Base-by-base conservation (phyloP, 768 basidiomycete genomes). In the Polyporus arcularius region DNA sequence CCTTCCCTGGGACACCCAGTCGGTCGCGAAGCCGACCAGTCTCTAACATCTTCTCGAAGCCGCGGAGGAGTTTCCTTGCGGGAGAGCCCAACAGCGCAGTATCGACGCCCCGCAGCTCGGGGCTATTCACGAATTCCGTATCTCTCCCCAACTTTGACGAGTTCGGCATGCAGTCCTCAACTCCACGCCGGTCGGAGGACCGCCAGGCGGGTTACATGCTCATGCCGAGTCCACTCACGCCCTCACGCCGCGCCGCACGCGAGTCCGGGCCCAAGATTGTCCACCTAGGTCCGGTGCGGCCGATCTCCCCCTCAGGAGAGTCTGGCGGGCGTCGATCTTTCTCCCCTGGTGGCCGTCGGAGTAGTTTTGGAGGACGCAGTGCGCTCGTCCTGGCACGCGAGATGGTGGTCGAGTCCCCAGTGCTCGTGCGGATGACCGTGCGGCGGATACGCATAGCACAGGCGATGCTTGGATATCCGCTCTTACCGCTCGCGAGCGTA, bases 361-460 rank as follows among this genome's bases (percentile, higher is more conserved):
- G 56, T 40, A 57, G 55, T 26, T 31, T 57, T 2, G 61, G 61
- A 2, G 55, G 56, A 15, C 52, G 65, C n/a, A 60, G 62, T 26
- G 60, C 65, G 38, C 60, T 72, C 3, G 65, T 59, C 28, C 61
- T 66, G 10, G 65, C 75, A 4, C 76, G 77, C 54, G 75, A 77
- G 31, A 77, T 76, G 26, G 77, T 75, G 28, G 77, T 90, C 43
- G 80, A 77, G 60, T 86, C 84, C 1, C 51, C 77, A 5, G 67
- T 76, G 18, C 80, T 91, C 2, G 75, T 84, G n/a, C 77, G 75
- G 39, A 79, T 75, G 39, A 89, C 88, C 14, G 88, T 87, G 66
- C 77, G 77, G 38, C 76, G 87, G 31, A 82, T 91, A 28, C 77
- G 89, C 18, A 70, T 80, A 2, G 85, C 88, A 26, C 89, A 90